Percentiles rank a stretch among this genome's conserved stretches.
These are phyloP conservation scores for Dictyostelium purpureum DNA, from an alignment of 78 protist genomes.

Conservation along the genomic window DNA sequence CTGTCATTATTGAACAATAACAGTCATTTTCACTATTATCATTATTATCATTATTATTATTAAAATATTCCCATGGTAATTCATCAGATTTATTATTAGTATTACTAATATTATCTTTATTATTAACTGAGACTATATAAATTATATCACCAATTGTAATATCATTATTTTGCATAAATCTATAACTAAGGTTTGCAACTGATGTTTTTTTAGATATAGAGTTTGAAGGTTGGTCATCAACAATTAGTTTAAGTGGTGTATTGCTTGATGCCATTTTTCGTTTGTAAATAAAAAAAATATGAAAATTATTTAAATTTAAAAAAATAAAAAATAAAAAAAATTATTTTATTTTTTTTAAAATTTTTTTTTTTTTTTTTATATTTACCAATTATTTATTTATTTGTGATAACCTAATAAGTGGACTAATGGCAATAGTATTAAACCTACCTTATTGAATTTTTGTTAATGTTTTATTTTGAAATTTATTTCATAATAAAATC, in stretches of 20 bases:
- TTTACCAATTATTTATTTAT: too few relatives aligned
- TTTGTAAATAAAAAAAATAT: too few relatives aligned
- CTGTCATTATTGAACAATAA: neutral
- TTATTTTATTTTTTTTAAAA: too few relatives aligned
- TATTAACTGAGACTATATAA: neutral
- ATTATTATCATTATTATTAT: neutral
- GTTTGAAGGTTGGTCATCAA: neutral
- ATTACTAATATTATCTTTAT: neutral
- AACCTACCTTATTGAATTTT: too few relatives aligned
- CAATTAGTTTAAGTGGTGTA: neutral
- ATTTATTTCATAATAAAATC: too few relatives aligned
- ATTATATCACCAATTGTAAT: slow-evolving; percentile 59
- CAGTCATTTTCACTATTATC: neutral
- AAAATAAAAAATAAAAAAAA: too few relatives aligned
- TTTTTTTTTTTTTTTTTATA: too few relatives aligned
- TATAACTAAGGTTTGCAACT: slow-evolving; percentile 21
- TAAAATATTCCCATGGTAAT: slow-evolving; percentile 26
- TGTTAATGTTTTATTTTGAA: too few relatives aligned
- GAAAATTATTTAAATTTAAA: too few relatives aligned
- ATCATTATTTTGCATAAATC: slow-evolving; percentile 29
- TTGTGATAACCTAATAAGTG: too few relatives aligned
- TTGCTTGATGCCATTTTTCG: too few relatives aligned
- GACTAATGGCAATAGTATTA: too few relatives aligned
- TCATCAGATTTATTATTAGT: neutral
- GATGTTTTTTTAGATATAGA: neutral